A percentile compares a stretch with the other conserved stretches of the same genome.
phyloP scores from a whole-genome alignment of 305 asterid species.

The Solanum hybrid region DNA sequence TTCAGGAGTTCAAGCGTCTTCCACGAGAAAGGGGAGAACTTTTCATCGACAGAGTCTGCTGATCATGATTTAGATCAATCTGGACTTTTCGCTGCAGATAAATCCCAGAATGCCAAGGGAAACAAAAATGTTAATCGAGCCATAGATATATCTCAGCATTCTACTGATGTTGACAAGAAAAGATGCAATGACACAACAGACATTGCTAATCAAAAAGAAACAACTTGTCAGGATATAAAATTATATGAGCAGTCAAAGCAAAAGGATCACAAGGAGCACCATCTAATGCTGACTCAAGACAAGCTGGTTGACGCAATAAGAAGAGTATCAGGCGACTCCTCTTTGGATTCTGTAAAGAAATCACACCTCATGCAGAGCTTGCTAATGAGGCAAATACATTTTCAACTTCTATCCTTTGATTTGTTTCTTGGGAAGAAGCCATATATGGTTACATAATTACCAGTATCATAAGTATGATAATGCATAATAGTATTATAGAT shows the following conservation, averaged over 20 bases:
- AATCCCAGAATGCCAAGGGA: constrained; percentile 13
- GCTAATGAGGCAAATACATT: constrained; percentile 51
- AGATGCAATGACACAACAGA: constrained; percentile 26
- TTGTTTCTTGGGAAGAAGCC: neutral
- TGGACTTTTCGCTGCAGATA: constrained; percentile 23
- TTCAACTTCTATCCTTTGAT: neutral
- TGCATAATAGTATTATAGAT: neutral
- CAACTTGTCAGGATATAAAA: constrained; percentile 10
- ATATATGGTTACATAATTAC: neutral
- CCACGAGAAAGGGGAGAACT: constrained; percentile 12
- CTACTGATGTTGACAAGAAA: constrained; percentile 31
- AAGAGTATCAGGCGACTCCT: constrained; percentile 67
- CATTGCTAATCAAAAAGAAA: constrained; percentile 19
- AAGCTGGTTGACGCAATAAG: constrained; percentile 60
- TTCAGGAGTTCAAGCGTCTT: constrained; percentile 21
- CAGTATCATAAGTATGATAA: constrained; percentile 3
- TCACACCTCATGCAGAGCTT: constrained; percentile 62
- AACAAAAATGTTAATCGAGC: constrained; percentile 18
- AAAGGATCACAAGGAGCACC: constrained; percentile 42
- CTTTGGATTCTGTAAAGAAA: constrained; percentile 51
- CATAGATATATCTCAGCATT: constrained; percentile 19
- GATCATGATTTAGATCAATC: constrained; percentile 15
- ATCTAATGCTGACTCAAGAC: constrained; percentile 46
- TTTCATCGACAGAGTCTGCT: constrained; percentile 15
- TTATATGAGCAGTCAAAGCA: constrained; percentile 17